These are phyloP conservation scores for Entamoeba invadens DNA, from an alignment of 208 protist genomes.

Conservation along the genomic window DNA sequence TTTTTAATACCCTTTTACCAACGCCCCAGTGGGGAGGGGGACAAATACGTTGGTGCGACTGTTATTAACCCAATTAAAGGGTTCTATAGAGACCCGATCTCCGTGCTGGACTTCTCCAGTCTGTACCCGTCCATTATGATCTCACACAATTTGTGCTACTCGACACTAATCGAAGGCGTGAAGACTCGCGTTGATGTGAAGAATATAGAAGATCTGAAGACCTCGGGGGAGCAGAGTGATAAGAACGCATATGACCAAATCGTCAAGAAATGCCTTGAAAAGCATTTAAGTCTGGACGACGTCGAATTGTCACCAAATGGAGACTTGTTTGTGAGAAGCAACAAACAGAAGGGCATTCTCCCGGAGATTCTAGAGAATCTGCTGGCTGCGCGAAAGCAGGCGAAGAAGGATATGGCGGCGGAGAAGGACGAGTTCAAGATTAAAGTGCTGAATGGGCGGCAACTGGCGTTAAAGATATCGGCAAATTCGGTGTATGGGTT, in stretches of 20 bases:
- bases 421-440: conserved; percentile 17
- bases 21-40: conserved; percentile 14
- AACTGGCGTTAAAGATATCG: conserved; percentile 61
- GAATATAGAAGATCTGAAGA: not conserved
- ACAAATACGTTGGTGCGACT: conserved; percentile 79
- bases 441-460: conserved; percentile 38
- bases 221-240: not conserved
- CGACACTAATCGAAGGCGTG: conserved; percentile 63
- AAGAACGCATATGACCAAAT: not conserved
- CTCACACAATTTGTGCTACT: conserved; percentile 64
- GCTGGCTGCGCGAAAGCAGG: conserved; percentile 60
- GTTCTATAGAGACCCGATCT: conserved; percentile 46
- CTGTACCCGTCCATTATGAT: conserved; percentile 70
- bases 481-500: conserved; percentile 70
- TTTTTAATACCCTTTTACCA: conserved; percentile 43
- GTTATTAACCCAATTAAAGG: conserved; percentile 84
- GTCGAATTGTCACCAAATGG: not conserved
- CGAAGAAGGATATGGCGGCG: conserved; percentile 48
- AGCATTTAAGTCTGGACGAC: not conserved
- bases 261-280: not conserved
- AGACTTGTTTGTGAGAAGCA: not conserved
- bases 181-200: conserved; percentile 26
- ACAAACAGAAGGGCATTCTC: conserved; percentile 13
- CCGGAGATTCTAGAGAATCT: conserved; percentile 53
- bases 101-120: conserved; percentile 64